Evolutionary conservation across 805 yeast species (phyloP).

Genomic region (Allodekkera sacchari): DNA sequence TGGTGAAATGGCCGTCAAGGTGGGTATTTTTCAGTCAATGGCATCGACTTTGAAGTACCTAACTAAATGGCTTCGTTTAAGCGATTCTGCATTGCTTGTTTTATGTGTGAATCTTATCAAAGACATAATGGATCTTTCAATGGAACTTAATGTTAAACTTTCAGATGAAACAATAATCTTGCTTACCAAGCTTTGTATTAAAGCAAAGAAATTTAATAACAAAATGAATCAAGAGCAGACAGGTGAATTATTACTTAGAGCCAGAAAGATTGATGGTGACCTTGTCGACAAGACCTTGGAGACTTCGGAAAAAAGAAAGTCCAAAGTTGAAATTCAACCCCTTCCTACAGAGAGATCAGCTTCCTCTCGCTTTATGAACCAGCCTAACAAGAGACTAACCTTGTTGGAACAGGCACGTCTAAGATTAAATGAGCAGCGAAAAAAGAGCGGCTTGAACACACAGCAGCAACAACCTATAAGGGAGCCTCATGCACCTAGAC

Average conservation of each 20-base stretch:
- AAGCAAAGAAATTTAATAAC: constrained; percentile 60
- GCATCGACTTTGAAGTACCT: constrained; percentile 59
- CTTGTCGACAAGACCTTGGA: constrained; percentile 46
- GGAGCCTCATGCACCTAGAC: constrained; percentile 42
- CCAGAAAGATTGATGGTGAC: constrained; percentile 43
- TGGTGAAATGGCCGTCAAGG: constrained; percentile 14
- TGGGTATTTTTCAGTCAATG: constrained; percentile 39
- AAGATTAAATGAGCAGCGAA: constrained; percentile 19
- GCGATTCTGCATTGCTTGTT: constrained; percentile 64
- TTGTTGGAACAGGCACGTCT: constrained; percentile 19
- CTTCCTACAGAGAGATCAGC: not conserved
- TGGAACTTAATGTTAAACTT: constrained; percentile 41
- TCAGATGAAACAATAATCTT: constrained; percentile 47
- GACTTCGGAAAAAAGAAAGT: constrained; percentile 32
- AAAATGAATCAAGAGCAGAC: constrained; percentile 63
- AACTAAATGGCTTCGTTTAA: constrained; percentile 74
- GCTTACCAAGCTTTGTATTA: constrained; percentile 53
- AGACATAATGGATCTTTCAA: constrained; percentile 57
- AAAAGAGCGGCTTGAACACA: not conserved
- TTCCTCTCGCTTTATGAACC: no score
- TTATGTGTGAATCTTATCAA: constrained; percentile 68
- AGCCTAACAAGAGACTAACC: constrained; percentile 17
- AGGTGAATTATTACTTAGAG: constrained; percentile 51
- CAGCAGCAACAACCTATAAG: constrained; percentile 8
- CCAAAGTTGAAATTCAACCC: constrained; percentile 8